A percentile compares a stretch with the other conserved stretches of the same genome.
These are phyloP conservation scores for Erodium chrysanthum DNA, from an alignment of 441 rosid species.

Conservation along the genomic window DNA sequence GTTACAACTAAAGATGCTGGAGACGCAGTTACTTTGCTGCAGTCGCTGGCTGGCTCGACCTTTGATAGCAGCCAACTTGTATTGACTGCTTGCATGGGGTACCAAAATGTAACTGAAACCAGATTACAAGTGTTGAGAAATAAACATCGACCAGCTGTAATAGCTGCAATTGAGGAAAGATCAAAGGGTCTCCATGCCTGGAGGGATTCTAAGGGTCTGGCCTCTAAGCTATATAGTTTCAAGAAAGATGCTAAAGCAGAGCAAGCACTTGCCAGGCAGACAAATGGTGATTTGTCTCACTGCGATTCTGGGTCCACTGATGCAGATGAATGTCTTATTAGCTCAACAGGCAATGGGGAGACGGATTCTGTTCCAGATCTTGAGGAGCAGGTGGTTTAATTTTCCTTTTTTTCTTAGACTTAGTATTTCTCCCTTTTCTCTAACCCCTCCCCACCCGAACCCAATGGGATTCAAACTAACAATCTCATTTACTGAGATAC, in stretches of 20 bases:
- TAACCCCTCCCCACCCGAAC: neutral
- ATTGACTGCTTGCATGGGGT: slow-evolving; percentile 97
- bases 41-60: slow-evolving; percentile 89
- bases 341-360: slow-evolving; percentile 64
- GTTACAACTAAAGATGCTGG: slow-evolving; percentile 99
- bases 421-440: neutral
- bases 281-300: slow-evolving; percentile 56
- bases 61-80: slow-evolving; percentile 99
- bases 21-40: slow-evolving; percentile 94
- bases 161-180: slow-evolving; percentile 77
- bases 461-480: neutral
- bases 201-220: slow-evolving; percentile 81
- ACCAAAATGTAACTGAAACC: slow-evolving; percentile 74
- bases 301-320: slow-evolving; percentile 66
- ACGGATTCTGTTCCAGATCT: slow-evolving; percentile 71
- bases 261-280: slow-evolving; percentile 23
- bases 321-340: slow-evolving; percentile 65
- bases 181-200: slow-evolving; percentile 87
- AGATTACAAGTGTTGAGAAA: slow-evolving; percentile 70
- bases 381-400: slow-evolving; percentile 65
- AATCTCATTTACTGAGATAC: neutral
- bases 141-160: slow-evolving; percentile 81
- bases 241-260: slow-evolving; percentile 57
- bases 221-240: slow-evolving; percentile 81
- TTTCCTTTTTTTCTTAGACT: slow-evolving; percentile 4